Evolutionary conservation across 257 asterid species (phyloP).

Genomic region (Solanum arcanum): DNA sequence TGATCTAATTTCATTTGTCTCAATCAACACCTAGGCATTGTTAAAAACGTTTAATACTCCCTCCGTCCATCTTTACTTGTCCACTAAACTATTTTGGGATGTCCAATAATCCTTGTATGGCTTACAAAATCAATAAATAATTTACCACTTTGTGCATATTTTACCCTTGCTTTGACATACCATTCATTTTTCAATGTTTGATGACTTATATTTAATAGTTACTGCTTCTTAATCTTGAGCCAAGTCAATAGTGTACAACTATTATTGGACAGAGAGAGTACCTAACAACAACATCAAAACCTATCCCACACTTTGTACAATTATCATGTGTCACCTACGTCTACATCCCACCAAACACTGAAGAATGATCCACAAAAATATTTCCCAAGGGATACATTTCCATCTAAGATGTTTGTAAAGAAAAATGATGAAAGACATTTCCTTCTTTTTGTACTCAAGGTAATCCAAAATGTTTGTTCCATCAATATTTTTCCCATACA

Average conservation of each 20-base stretch:
- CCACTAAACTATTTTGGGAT: too few relatives aligned
- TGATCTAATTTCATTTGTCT: background rate
- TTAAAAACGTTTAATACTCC: background rate
- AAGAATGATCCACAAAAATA: background rate
- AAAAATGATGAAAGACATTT: background rate
- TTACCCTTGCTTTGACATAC: too few relatives aligned
- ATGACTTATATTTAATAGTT: too few relatives aligned
- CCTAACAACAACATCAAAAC: background rate
- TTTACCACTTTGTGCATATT: too few relatives aligned
- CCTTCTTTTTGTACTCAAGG: background rate
- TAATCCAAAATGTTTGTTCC: background rate
- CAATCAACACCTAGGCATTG: background rate
- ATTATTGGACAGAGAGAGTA: too few relatives aligned
- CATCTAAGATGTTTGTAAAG: background rate
- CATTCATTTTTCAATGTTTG: too few relatives aligned
- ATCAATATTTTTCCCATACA: background rate
- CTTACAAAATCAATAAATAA: too few relatives aligned
- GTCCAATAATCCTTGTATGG: too few relatives aligned
- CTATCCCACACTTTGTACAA: background rate
- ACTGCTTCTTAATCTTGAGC: too few relatives aligned
- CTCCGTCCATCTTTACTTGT: too few relatives aligned
- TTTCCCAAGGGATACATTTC: background rate
- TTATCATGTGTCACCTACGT: background rate
- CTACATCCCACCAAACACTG: background rate
- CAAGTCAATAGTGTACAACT: too few relatives aligned